A percentile compares a stretch with the other conserved stretches of the same genome.
Evolutionary conservation across 495 filamentous ascomycete species (phyloP).

Genomic region (Daldinia loculata): DNA sequence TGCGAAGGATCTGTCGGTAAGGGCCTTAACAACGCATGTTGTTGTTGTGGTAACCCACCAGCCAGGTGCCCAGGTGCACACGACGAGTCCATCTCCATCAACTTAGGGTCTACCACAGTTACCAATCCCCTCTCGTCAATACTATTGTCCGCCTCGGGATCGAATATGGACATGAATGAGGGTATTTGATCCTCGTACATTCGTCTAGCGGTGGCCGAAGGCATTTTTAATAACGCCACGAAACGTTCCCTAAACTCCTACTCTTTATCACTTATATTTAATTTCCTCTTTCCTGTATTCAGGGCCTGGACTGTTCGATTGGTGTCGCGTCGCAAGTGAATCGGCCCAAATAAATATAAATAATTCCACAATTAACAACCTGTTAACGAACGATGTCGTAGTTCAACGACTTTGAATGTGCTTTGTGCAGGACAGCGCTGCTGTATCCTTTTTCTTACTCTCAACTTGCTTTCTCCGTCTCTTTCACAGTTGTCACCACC

Average conservation of each 20-base stretch:
- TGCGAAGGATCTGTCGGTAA: conserved; percentile 55
- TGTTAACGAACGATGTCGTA: conserved; percentile 25
- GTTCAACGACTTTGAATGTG: conserved; percentile 21
- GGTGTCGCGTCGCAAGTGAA: conserved; percentile 9
- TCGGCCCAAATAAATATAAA: conserved; percentile 10
- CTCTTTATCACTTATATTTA: conserved; percentile 12
- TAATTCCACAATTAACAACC: conserved; percentile 12
- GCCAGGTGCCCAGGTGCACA: conserved; percentile 34
- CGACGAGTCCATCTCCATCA: conserved; percentile 53
- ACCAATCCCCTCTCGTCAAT: conserved; percentile 56
- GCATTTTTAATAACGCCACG: conserved; percentile 55
- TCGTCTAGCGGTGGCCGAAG: conserved; percentile 60
- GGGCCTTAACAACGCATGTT: conserved; percentile 46
- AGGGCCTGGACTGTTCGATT: conserved; percentile 11
- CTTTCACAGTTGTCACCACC: conserved; percentile 25
- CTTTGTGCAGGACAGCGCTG: conserved; percentile 46
- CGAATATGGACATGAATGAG: conserved; percentile 77
- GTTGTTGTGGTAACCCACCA: conserved; percentile 45
- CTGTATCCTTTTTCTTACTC: conserved; percentile 46
- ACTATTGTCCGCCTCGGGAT: conserved; percentile 54
- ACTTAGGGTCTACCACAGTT: conserved; percentile 55
- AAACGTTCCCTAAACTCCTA: conserved; percentile 5
- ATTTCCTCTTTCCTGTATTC: conserved; percentile 2
- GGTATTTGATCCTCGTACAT: conserved; percentile 73
- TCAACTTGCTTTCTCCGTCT: conserved; percentile 32